A percentile compares a stretch with the other conserved stretches of the same genome.
These are phyloP conservation scores for Yamadazyma sp. DNA, from an alignment of 805 yeast species.

Conservation along the genomic window DNA sequence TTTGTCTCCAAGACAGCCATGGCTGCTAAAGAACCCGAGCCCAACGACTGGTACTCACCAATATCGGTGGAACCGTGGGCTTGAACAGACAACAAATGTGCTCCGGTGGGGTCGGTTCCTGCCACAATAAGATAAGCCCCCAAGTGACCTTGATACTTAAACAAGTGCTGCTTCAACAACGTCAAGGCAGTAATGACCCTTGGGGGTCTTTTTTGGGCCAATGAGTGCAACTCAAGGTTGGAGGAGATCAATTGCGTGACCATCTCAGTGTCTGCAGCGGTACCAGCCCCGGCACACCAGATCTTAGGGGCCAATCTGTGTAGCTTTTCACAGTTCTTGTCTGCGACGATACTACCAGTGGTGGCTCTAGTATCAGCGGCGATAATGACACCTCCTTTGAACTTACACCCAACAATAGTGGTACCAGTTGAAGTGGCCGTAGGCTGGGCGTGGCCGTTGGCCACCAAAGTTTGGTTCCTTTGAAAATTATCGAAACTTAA, in stretches of 20 bases:
- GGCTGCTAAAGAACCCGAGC: slow-evolving; percentile 97
- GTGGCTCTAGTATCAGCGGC: slow-evolving; percentile 99
- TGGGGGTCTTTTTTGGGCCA: slow-evolving; percentile 82
- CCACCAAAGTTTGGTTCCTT: slow-evolving; percentile 74
- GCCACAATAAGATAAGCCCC: slow-evolving; percentile 99
- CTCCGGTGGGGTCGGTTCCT: slow-evolving; percentile 95
- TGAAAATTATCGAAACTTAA: slow-evolving; percentile 90
- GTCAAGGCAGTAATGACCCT: slow-evolving; percentile 93
- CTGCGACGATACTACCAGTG: slow-evolving; percentile 94
- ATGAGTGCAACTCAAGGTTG: slow-evolving; percentile 84
- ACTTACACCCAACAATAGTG: slow-evolving; percentile 96
- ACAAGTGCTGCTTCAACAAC: slow-evolving; percentile 90
- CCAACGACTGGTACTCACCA: slow-evolving; percentile 88
- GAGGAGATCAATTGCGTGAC: slow-evolving; percentile 92
- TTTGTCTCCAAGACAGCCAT: slow-evolving; percentile 94
- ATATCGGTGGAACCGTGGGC: slow-evolving; percentile 98
- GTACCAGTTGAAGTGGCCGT: slow-evolving; percentile 97
- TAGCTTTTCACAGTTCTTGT: slow-evolving; percentile 94
- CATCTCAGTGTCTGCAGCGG: slow-evolving; percentile 99
- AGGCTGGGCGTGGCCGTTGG: slow-evolving; percentile 75
- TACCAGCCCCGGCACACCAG: slow-evolving; percentile 99
- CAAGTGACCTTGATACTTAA: slow-evolving; percentile 94
- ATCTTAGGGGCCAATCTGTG: slow-evolving; percentile 87
- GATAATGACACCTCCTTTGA: slow-evolving; percentile 90
- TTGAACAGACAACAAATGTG: slow-evolving; percentile 87